Conservation (phyloP, 805 yeast species). For the Debaryomyces hansenii region DNA sequence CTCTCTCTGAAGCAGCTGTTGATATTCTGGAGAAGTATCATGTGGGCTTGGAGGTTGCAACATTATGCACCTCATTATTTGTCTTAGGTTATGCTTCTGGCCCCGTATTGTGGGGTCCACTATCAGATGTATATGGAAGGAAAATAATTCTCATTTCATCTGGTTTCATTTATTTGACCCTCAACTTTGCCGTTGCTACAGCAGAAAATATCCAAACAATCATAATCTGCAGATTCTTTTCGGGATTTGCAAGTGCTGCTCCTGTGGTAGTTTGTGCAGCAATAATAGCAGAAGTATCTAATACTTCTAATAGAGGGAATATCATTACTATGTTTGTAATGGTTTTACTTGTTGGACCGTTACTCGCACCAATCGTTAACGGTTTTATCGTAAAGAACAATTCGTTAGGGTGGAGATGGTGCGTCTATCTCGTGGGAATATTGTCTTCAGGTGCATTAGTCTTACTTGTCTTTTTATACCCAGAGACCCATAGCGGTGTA, state of each 20-base stretch:
- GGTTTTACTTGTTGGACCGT: conserved; percentile 70
- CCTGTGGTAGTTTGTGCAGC: conserved; percentile 80
- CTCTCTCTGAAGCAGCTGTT: conserved; percentile 60
- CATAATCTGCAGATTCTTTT: conserved; percentile 69
- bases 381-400: conserved; percentile 30
- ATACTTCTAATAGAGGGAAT: conserved; percentile 60
- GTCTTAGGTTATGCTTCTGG: conserved; percentile 89
- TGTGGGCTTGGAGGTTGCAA: conserved; percentile 63
- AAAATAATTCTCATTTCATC: conserved; percentile 42
- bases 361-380: conserved; percentile 66
- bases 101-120: conserved; percentile 68
- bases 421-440: conserved; percentile 46
- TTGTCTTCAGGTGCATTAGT: conserved; percentile 25
- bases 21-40: conserved; percentile 47
- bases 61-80: conserved; percentile 70
- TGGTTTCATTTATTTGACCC: conserved; percentile 26
- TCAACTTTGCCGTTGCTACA: conserved; percentile 61
- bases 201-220: conserved; percentile 73
- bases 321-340: conserved; percentile 68
- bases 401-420: conserved; percentile 51
- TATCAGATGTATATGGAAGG: conserved; percentile 21
- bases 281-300: conserved; percentile 74
- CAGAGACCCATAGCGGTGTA: conserved; percentile 34
- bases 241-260: conserved; percentile 76
- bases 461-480: conserved; percentile 21